A percentile compares a stretch with the other conserved stretches of the same genome.
phyloP scores from a whole-genome alignment of 805 yeast species.

The Starmera caribaea region DNA sequence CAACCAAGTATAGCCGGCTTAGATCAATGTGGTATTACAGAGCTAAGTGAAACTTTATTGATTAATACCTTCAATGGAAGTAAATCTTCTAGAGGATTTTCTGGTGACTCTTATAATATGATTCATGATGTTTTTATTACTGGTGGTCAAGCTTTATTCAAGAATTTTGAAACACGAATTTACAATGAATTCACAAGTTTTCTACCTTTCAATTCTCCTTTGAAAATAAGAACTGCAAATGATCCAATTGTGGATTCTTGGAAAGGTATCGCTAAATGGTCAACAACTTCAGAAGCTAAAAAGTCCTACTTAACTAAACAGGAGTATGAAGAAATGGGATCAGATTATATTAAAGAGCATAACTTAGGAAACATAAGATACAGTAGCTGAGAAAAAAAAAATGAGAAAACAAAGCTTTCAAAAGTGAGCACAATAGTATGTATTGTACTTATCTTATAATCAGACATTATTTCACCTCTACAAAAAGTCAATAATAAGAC shows the following conservation, averaged over 20 bases:
- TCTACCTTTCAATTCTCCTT: conserved; percentile 57
- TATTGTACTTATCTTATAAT: too few relatives aligned
- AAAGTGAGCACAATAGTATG: too few relatives aligned
- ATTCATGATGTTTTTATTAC: conserved; percentile 68
- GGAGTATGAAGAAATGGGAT: conserved; percentile 84
- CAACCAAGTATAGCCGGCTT: conserved; percentile 92
- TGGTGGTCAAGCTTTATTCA: conserved; percentile 72
- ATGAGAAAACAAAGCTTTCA: too few relatives aligned
- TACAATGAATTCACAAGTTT: conserved; percentile 56
- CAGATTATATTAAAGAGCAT: conserved; percentile 84
- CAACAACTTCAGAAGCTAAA: conserved; percentile 36
- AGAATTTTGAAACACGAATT: conserved; percentile 62
- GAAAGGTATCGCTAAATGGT: conserved; percentile 89
- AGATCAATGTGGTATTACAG: conserved; percentile 92
- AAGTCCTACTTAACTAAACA: conserved; percentile 46
- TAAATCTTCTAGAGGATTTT: conserved; percentile 40
- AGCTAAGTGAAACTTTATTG: conserved; percentile 60
- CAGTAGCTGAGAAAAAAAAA: too few relatives aligned
- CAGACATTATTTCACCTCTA: too few relatives aligned
- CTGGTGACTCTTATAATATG: conserved; percentile 43
- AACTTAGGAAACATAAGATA: conserved; percentile 48
- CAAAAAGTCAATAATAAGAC: too few relatives aligned
- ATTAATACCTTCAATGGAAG: conserved; percentile 48
- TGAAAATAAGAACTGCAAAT: conserved; percentile 51
- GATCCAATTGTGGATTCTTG: conserved; percentile 79